phyloP scores from a whole-genome alignment of 1,284 basidiomycete genomes.

The Phlebopus sp. region DNA sequence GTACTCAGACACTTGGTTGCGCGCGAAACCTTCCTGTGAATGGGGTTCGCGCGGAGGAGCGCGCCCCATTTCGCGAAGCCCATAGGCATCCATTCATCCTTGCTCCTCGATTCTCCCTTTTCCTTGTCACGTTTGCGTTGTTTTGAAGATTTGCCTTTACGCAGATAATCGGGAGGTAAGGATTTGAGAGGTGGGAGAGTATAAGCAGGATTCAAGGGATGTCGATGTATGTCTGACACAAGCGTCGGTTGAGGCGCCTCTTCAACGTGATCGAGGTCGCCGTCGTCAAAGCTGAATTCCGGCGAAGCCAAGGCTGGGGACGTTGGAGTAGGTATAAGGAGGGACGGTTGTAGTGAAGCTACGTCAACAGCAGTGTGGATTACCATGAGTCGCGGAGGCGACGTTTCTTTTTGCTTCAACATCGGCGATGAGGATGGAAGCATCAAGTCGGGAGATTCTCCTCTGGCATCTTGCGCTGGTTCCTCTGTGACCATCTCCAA shows the following conservation, averaged over 20 bases:
- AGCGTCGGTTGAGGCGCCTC: constrained; percentile 18
- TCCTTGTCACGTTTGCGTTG: constrained; percentile 57
- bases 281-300: constrained; percentile 30
- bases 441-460: constrained; percentile 23
- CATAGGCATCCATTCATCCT: constrained; percentile 63
- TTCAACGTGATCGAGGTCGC: constrained; percentile 20
- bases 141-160: constrained; percentile 56
- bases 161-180: constrained; percentile 62
- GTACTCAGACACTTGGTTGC: constrained; percentile 75
- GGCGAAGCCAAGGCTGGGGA: constrained; percentile 29
- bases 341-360: constrained; percentile 23
- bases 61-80: constrained; percentile 74
- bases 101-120: constrained; percentile 41
- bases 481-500: constrained; percentile 14
- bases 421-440: constrained; percentile 23
- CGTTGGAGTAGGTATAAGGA: constrained; percentile 35
- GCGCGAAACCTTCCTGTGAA: constrained; percentile 62
- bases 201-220: constrained; percentile 49
- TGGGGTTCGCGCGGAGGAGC: constrained; percentile 66
- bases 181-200: constrained; percentile 58
- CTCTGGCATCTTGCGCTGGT: constrained; percentile 21
- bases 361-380: constrained; percentile 32
- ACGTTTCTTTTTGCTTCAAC: constrained; percentile 1
- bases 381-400: constrained; percentile 20
- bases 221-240: constrained; percentile 30